Conservation (phyloP, 306 rosid species). For the Geum urbanum region DNA sequence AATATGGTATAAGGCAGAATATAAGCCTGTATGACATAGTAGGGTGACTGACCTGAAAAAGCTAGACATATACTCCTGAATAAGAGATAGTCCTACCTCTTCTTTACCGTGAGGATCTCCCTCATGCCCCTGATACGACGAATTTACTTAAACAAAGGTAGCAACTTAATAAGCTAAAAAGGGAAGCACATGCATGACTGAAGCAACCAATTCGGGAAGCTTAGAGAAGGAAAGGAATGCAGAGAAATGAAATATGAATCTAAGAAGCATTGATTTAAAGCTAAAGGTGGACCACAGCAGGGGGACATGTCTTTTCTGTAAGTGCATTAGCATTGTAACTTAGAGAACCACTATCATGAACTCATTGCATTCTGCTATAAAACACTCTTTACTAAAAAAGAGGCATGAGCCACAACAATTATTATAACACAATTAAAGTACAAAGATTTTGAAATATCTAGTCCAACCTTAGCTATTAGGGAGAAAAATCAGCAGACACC, state of each 20-base stretch:
- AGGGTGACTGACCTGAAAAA: constrained; percentile 69
- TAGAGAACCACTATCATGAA: background rate
- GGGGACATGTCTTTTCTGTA: background rate
- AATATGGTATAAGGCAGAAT: background rate
- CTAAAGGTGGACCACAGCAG: background rate
- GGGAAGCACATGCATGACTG: background rate
- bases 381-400: background rate
- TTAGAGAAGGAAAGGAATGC: background rate
- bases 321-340: background rate
- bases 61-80: constrained; percentile 68
- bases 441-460: background rate
- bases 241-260: background rate
- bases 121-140: constrained; percentile 34
- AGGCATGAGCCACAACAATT: background rate
- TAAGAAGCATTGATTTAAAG: background rate
- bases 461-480: constrained; percentile 2
- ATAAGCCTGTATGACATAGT: constrained; percentile 4
- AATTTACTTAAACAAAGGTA: constrained; percentile 24
- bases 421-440: background rate
- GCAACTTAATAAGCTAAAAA: constrained; percentile 9
- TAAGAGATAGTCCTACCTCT: constrained; percentile 47
- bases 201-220: background rate
- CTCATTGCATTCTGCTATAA: background rate
- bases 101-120: constrained; percentile 36
- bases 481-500: background rate